phyloP scores from a whole-genome alignment of 192 early-diverging fungal species.

The Bifiguratus adelaidae region DNA sequence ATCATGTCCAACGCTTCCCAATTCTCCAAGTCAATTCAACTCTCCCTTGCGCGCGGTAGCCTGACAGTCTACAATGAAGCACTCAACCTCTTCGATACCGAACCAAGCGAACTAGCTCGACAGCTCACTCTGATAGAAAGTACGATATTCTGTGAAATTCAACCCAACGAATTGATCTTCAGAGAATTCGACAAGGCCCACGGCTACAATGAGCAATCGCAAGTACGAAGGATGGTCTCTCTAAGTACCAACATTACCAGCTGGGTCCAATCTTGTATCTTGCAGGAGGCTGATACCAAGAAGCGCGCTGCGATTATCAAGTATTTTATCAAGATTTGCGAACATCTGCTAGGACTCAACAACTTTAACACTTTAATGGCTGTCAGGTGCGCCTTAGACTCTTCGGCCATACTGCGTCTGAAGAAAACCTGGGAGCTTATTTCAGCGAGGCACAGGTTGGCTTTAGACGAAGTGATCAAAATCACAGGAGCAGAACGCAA shows the following conservation, averaged over 20 bases:
- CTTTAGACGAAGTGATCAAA: conserved; percentile 42
- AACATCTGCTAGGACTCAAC: conserved; percentile 35
- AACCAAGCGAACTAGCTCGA: conserved; percentile 55
- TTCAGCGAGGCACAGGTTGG: conserved; percentile 57
- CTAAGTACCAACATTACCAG: conserved; percentile 33
- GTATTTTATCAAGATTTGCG: conserved; percentile 73
- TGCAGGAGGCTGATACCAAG: conserved; percentile 60
- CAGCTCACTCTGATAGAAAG: conserved; percentile 74
- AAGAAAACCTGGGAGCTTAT: conserved; percentile 53
- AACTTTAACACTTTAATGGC: conserved; percentile 73
- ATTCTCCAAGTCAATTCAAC: conserved; percentile 5
- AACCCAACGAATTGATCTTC: conserved; percentile 45
- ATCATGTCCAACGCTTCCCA: conserved; percentile 8
- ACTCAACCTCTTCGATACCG: conserved; percentile 23
- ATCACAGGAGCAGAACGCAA: conserved; percentile 53
- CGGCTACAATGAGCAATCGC: conserved; percentile 20
- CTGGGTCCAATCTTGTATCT: conserved; percentile 70
- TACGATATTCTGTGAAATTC: conserved; percentile 49
- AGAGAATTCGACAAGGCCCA: conserved; percentile 13
- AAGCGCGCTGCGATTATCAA: conserved; percentile 53
- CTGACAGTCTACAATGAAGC: too few species aligned
- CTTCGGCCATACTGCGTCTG: conserved; percentile 59
- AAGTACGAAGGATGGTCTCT: conserved; percentile 21
- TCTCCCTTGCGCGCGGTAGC: too few species aligned
- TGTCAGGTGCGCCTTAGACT: conserved; percentile 65